A percentile compares a stretch with the other conserved stretches of the same genome.
phyloP scores from a whole-genome alignment of 352 stramenopile species.

The Peronospora farinosa region DNA sequence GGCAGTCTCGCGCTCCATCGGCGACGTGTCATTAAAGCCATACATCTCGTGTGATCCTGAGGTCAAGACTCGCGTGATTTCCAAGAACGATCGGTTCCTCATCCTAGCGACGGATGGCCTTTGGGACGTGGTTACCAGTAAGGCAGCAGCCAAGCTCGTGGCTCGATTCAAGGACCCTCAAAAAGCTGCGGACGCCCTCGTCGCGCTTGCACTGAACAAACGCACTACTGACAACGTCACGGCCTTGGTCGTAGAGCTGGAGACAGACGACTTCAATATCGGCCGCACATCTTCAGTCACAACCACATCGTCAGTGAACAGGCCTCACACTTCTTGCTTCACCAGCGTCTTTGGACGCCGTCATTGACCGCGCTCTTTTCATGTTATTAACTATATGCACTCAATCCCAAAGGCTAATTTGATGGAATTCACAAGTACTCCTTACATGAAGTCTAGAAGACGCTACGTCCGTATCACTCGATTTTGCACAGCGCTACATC shows the following conservation, averaged over 20 bases:
- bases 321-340: slow-evolving; percentile 10
- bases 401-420: too few species aligned
- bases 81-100: slow-evolving; percentile 58
- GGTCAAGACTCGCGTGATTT: slow-evolving; percentile 54
- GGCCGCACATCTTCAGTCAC: slow-evolving; percentile 14
- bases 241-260: slow-evolving; percentile 63
- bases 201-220: slow-evolving; percentile 47
- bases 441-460: too few species aligned
- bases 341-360: background rate
- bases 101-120: slow-evolving; percentile 78
- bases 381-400: slow-evolving; percentile 15
- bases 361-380: slow-evolving; percentile 19
- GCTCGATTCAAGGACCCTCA: slow-evolving; percentile 46
- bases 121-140: slow-evolving; percentile 79
- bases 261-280: slow-evolving; percentile 37
- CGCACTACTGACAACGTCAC: slow-evolving; percentile 76
- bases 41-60: slow-evolving; percentile 77
- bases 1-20: slow-evolving; percentile 79
- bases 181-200: slow-evolving; percentile 48
- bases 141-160: slow-evolving; percentile 51
- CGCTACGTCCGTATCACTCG: slow-evolving; percentile 7
- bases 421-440: too few species aligned
- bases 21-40: slow-evolving; percentile 68
- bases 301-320: slow-evolving; percentile 1
- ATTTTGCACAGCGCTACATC: background rate